These are phyloP conservation scores for Xerocomus cyaneibrunnescens DNA, from an alignment of 1,284 basidiomycete species.

Conservation along the genomic window DNA sequence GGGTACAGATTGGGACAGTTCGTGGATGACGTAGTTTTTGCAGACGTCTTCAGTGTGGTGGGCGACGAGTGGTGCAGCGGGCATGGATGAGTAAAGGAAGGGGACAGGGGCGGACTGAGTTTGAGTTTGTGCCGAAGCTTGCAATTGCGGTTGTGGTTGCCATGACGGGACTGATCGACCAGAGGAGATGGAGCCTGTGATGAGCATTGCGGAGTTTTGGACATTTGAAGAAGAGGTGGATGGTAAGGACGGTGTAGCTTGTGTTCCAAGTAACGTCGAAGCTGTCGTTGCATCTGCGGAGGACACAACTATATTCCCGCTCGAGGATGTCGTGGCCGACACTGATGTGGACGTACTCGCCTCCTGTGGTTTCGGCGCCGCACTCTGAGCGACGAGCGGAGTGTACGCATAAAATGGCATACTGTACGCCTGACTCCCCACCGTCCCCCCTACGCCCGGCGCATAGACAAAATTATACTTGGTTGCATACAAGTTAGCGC, in stretches of 20 bases:
- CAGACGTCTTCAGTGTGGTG: slow-evolving; percentile 47
- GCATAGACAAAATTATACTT: slow-evolving; percentile 31
- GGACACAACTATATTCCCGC: not conserved
- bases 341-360: not conserved
- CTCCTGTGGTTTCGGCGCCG: slow-evolving; percentile 7
- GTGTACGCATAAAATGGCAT: slow-evolving; percentile 26
- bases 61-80: slow-evolving; percentile 21
- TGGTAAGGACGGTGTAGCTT: not conserved
- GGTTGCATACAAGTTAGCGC: slow-evolving; percentile 12
- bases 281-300: not conserved
- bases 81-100: slow-evolving; percentile 9
- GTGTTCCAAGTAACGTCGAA: not conserved
- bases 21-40: slow-evolving; percentile 67
- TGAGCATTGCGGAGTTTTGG: not conserved
- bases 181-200: not conserved
- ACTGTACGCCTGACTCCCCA: slow-evolving; percentile 26
- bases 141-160: slow-evolving; percentile 1
- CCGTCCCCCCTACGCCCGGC: slow-evolving; percentile 6
- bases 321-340: not conserved
- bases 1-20: slow-evolving; percentile 48
- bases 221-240: slow-evolving; percentile 4
- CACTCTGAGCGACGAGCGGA: slow-evolving; percentile 18
- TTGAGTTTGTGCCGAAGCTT: not conserved
- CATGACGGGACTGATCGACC: not conserved
- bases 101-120: not conserved